Base-by-base conservation (phyloP, 345 rosid genomes). In the Aquilaria sinensis region DNA sequence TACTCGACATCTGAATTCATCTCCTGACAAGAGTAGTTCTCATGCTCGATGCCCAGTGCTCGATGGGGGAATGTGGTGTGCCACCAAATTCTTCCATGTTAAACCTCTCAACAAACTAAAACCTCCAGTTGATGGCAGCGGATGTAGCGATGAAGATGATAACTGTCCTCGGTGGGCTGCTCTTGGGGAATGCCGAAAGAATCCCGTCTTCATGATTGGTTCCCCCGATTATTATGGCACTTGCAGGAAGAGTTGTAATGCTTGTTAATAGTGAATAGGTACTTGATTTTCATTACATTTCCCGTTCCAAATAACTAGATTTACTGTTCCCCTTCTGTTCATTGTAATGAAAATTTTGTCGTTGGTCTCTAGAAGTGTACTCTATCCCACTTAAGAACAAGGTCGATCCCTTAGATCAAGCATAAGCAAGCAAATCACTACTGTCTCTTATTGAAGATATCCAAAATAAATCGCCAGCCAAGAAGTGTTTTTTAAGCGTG, bases 181-280 rank as follows among this genome's bases (percentile, higher is more conserved):
- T 45, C 57, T 53, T 2, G 97, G 97, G 0, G 97, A 94, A 67
- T 90, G 97, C 74, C 76, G 79, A 71, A 90, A 71, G 70, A 94
- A 94, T 67, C 92, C 96, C 10, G 79, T 94, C 16, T 94, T 72
- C 77, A 90, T 94, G 99, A 64, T 81, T 43, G 97, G 99, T 56
- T 82, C 97, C 49, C 86, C 92, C 23, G 97, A 90, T 75, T 88
- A 94, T 75, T 90, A 68, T 1, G 97, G 99, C 45, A 82, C 97
- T 0, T 94, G 97, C 71, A 81, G 89, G 78, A 94, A 82, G 80
- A 94, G 97, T 69, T 94, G 99, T 59, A 74, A 80, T 32, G 84
- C 79, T 34, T 85, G 96, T 70, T 83, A 68, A 77, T 23, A 37
- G 43, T 37, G 5, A 5, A 37, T 37, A 9, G 8, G 7, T 37